phyloP scores from a whole-genome alignment of 345 rosid genomes.

The Eucalyptus regnans region DNA sequence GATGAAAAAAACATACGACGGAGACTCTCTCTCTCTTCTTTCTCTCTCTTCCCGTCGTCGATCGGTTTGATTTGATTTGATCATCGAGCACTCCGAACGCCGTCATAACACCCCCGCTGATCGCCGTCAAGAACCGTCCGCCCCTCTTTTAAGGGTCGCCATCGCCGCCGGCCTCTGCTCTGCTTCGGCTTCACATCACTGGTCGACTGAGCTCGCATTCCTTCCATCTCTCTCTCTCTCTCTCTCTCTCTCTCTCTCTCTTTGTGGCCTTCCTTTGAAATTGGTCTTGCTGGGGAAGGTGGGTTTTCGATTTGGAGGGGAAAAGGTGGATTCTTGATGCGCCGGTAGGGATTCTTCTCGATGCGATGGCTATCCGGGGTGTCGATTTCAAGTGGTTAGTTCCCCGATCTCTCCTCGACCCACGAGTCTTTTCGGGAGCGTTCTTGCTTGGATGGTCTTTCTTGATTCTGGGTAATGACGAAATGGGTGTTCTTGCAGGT shows the following conservation, averaged over 20 bases:
- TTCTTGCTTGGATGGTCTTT: neutral
- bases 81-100: neutral
- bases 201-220: neutral
- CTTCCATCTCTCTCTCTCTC: neutral
- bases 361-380: constrained; percentile 71
- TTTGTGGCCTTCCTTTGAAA: neutral
- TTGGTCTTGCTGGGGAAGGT: neutral
- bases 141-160: neutral
- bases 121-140: neutral
- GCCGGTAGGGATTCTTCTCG: constrained; percentile 1
- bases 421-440: neutral
- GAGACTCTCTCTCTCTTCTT: neutral
- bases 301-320: neutral
- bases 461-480: neutral
- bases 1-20: neutral
- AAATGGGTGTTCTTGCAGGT: constrained; percentile 41
- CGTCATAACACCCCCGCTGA: neutral
- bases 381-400: constrained; percentile 93
- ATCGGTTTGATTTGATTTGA: neutral
- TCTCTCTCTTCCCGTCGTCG: neutral
- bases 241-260: neutral
- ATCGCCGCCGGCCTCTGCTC: neutral
- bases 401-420: neutral
- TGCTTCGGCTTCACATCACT: neutral
- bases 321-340: neutral